phyloP scores from a whole-genome alignment of 2,329 filamentous ascomycete species.

The Talaromyces atroroseus region DNA sequence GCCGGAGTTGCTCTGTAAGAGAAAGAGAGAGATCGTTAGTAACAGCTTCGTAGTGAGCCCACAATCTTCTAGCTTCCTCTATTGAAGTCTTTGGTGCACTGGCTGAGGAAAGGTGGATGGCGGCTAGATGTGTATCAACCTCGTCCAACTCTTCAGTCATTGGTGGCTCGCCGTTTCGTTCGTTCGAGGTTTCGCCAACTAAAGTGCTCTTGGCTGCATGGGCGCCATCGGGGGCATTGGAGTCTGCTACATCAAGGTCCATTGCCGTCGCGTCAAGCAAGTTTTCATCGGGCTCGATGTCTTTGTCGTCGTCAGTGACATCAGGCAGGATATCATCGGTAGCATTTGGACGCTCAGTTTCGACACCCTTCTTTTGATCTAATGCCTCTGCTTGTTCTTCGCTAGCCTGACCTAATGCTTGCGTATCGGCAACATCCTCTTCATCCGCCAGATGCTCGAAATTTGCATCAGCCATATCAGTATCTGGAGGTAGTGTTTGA shows the following conservation, averaged over 20 bases:
- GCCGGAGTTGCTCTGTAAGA: slow-evolving; percentile 86
- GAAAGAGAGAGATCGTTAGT: slow-evolving; percentile 84
- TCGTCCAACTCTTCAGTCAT: slow-evolving; percentile 42
- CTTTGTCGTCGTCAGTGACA: slow-evolving; percentile 34
- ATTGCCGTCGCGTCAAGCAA: slow-evolving; percentile 44
- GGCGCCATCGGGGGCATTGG: slow-evolving; percentile 36
- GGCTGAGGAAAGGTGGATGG: slow-evolving; percentile 63
- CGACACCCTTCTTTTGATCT: slow-evolving; percentile 83
- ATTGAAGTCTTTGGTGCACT: slow-evolving; percentile 40
- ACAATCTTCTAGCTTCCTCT: slow-evolving; percentile 65
- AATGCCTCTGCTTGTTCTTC: slow-evolving; percentile 82
- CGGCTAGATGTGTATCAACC: slow-evolving; percentile 55
- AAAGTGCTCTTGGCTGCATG: slow-evolving; percentile 52
- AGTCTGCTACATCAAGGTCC: slow-evolving; percentile 29
- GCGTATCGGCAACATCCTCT: slow-evolving; percentile 73
- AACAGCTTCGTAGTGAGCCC: slow-evolving; percentile 75
- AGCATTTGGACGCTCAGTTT: slow-evolving; percentile 55
- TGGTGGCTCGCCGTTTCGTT: slow-evolving; percentile 35
- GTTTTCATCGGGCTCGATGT: slow-evolving; percentile 38
- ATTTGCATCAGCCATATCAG: slow-evolving; percentile 73
- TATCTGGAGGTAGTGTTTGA: slow-evolving; percentile 53
- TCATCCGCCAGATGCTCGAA: slow-evolving; percentile 92
- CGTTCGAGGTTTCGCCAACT: slow-evolving; percentile 23
- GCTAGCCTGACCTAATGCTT: slow-evolving; percentile 81
- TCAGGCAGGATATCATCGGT: slow-evolving; percentile 56